Evolutionary conservation across 371 early-diverging fungal genomes (phyloP), one percentile per base, ranked within the genome.

Genomic region (Actinomortierella ambigua): DNA sequence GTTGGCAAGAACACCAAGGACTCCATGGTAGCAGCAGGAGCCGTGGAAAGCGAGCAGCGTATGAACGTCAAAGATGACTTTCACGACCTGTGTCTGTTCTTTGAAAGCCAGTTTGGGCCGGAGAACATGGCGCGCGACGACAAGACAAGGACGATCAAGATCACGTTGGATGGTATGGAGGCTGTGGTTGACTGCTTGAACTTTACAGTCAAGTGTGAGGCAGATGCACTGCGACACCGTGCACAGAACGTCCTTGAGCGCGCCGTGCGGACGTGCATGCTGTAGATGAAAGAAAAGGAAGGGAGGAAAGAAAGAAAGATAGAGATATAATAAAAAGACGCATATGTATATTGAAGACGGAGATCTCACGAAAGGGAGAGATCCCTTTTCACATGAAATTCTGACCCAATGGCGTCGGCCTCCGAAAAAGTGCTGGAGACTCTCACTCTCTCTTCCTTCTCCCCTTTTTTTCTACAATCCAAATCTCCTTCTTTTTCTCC

Each of bases 121-220:
- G 68, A 75, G 61, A 75, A 71, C 43, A 62, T 71, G 41, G 43
- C 51, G 11, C 66, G 65, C 15, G 56, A 84, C 27, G 80, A 80
- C 14, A 70, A 79, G 29, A 71, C 79, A 0, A 77, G 77, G 50
- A 81, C 75, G 26, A 64, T 78, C 4, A 64, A 61, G 17, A 65
- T 85, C 8, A 64, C 63, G 2, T 60, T 84, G 61, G 86, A 85
- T 53, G 84, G 81, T 0, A 59, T 65, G 23, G 56, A 46, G 20
- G 86, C 84, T 2, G 68, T 57, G 14, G 77, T 85, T 9, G 81
- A 84, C 53, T 79, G 81, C 55, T 41, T 67, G 13, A 66, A 78
- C 55, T 83, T 80, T 53, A 20, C 54, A 3, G 71, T 71, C 48
- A 58, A 62, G 23, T 71, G 71, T 51, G 71, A 71, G 43, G 59